phyloP scores from a whole-genome alignment of 306 rosid species.

The Cicer cuneatum region DNA sequence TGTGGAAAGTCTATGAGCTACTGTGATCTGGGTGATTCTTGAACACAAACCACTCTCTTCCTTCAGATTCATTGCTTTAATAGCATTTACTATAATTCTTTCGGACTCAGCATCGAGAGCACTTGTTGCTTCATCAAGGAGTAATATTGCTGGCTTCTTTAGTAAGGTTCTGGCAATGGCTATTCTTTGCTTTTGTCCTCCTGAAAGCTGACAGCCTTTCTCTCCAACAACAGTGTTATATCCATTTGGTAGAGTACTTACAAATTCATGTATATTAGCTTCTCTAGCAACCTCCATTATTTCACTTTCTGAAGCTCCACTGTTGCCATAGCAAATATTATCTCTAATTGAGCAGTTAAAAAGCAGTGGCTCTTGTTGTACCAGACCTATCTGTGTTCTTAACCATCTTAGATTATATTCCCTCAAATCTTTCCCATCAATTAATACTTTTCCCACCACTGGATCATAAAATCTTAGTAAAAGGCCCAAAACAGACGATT shows the following conservation, averaged over 20 bases:
- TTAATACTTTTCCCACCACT: conserved; percentile 59
- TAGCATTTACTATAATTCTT: conserved; percentile 65
- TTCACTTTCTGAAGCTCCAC: conserved; percentile 71
- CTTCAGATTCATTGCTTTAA: conserved; percentile 59
- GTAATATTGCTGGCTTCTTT: conserved; percentile 76
- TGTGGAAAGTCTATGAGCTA: conserved; percentile 88
- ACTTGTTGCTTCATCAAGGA: conserved; percentile 94
- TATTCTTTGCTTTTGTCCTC: conserved; percentile 94
- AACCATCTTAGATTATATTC: conserved; percentile 80
- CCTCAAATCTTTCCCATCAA: conserved; percentile 70
- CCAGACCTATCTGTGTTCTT: conserved; percentile 78
- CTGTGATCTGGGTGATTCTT: conserved; percentile 73
- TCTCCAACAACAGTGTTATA: conserved; percentile 80
- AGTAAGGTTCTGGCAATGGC: conserved; percentile 84
- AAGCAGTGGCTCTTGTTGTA: conserved; percentile 90
- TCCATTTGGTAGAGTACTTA: conserved; percentile 75
- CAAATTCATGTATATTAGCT: conserved; percentile 82
- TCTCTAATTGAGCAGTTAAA: conserved; percentile 76
- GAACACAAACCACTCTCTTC: conserved; percentile 51
- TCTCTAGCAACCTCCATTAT: conserved; percentile 67
- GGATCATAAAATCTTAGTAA: conserved; percentile 81
- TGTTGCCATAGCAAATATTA: conserved; percentile 75
- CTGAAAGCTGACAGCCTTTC: conserved; percentile 88
- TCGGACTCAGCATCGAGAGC: conserved; percentile 91
- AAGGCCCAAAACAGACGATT: conserved; percentile 80